Evolutionary conservation across 1,284 basidiomycete genomes (phyloP).

Genomic region (Leucoagaricus sp.): DNA sequence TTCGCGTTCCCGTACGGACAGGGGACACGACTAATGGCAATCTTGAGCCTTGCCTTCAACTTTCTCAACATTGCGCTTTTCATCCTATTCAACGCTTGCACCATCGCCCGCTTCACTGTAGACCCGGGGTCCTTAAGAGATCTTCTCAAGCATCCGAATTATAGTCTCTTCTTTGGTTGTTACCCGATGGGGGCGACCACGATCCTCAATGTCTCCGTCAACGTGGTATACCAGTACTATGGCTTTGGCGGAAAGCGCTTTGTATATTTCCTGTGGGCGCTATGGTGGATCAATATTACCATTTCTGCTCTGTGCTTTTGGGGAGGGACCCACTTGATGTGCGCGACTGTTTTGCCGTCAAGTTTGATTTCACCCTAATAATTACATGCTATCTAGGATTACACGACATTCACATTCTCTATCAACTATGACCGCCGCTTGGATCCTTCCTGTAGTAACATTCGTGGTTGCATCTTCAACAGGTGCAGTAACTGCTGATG

Average conservation of each 20-base stretch:
- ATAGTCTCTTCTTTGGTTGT: constrained; percentile 69
- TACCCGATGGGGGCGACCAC: constrained; percentile 76
- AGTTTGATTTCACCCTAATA: constrained; percentile 6
- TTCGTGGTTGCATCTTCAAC: constrained; percentile 69
- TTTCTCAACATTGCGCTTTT: constrained; percentile 70
- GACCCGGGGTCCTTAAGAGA: constrained; percentile 59
- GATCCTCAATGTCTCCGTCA: constrained; percentile 53
- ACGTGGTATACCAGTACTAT: constrained; percentile 43
- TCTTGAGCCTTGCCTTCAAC: constrained; percentile 57
- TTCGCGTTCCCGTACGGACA: constrained; percentile 54
- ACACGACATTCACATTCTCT: constrained; percentile 61
- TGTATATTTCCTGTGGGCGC: constrained; percentile 59
- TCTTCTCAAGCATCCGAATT: constrained; percentile 60
- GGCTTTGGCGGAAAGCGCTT: constrained; percentile 56
- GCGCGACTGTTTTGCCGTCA: constrained; percentile 21
- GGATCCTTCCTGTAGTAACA: constrained; percentile 75
- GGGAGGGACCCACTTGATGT: constrained; percentile 70
- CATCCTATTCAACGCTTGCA: constrained; percentile 49
- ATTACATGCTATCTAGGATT: constrained; percentile 43
- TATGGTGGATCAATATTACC: constrained; percentile 76
- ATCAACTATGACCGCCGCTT: constrained; percentile 56
- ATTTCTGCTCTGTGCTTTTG: constrained; percentile 63
- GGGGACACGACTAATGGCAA: constrained; percentile 39
- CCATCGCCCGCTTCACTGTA: constrained; percentile 52
- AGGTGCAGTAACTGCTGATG: constrained; percentile 58